Base-by-base conservation (phyloP, 139 green algal genomes). In the Monoraphidium neglectum region DNA sequence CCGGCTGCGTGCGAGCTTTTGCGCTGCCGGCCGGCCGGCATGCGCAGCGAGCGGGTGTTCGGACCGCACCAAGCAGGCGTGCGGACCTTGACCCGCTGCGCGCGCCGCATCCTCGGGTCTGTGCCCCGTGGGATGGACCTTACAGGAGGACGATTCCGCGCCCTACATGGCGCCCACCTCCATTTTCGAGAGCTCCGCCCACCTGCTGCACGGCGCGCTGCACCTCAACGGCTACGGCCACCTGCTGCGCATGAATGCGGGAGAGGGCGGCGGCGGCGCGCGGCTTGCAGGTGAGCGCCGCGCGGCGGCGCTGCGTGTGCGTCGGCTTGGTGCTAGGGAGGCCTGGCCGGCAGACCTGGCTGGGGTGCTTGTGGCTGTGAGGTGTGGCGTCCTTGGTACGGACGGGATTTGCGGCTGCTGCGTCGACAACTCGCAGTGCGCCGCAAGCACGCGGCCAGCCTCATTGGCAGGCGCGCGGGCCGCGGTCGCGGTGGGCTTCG, bases 161-260 rank as follows among this genome's bases (percentile, higher is more conserved):
- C 63, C 78, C 23, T 92, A 83, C 68, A 83, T 84, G 47, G 82
- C 87, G 26, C 79, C 87, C 0, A 63, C 73, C 1, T 91, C 83
- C 47, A 78, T 93, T n/a, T 90, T 95, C 63, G 90, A 98, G 56
- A 90, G 82, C 38, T 85, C 83, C 35, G 84, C 76, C 10, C 93
- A 97, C 78, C 86, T 94, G 64, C 87, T 98, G 74, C 95, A 99
- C 81, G 95, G 95, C 54, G 81, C 93, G 32, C 71, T 99, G 57
- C 96, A 99, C 73, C 59, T 72, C 36, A 99, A 99, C 76, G 96
- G 96, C 16, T 99, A 87, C 64, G 96, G 95, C 5, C 96, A 99
- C 87, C 81, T 99, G 74, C 74, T 88, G 49, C 72, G 86, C 1
- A 77, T 91, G 57, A 91, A 91, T 37, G 83, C 77, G n/a, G 36